Conservation (phyloP, 2,329 filamentous ascomycete species). For the Aspergillus japonicus region DNA sequence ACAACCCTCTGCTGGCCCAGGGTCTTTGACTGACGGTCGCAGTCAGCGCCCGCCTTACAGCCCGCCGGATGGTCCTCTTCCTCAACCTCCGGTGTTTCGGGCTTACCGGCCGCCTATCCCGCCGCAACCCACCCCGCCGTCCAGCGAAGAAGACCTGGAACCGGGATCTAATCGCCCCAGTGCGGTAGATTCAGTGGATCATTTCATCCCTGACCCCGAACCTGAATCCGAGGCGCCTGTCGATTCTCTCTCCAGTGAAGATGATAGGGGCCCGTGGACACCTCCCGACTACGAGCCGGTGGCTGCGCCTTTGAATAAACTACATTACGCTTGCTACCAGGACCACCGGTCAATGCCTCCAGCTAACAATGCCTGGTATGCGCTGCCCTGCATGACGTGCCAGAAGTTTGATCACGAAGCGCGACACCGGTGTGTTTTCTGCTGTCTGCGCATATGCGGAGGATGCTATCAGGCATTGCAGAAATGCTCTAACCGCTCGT, state of each 20-base stretch:
- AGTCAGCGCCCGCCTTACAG: background rate
- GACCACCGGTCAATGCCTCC: constrained; percentile 37
- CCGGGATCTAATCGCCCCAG: constrained; percentile 13
- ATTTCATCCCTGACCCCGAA: constrained; percentile 36
- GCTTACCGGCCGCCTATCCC: background rate
- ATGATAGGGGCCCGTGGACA: constrained; percentile 23
- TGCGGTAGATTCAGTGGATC: constrained; percentile 28
- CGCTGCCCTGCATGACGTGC: constrained; percentile 46
- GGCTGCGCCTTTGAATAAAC: constrained; percentile 35
- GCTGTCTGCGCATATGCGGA: constrained; percentile 41
- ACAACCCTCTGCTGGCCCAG: constrained; percentile 9
- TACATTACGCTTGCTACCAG: constrained; percentile 43
- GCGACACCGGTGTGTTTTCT: constrained; percentile 43
- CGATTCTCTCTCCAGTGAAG: constrained; percentile 19
- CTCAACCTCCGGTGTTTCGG: constrained; percentile 4
- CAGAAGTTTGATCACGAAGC: constrained; percentile 39
- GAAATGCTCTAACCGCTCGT: constrained; percentile 33
- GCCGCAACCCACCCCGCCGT: constrained; percentile 12
- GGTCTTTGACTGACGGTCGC: background rate
- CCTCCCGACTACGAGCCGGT: constrained; percentile 36
- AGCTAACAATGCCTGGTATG: constrained; percentile 40
- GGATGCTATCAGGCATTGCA: constrained; percentile 35
- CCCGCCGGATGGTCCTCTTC: background rate
- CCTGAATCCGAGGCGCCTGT: constrained; percentile 19
- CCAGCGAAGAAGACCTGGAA: constrained; percentile 13